These are phyloP conservation scores for Tulasnella calospora DNA, from an alignment of 768 basidiomycete genomes.

Conservation along the genomic window DNA sequence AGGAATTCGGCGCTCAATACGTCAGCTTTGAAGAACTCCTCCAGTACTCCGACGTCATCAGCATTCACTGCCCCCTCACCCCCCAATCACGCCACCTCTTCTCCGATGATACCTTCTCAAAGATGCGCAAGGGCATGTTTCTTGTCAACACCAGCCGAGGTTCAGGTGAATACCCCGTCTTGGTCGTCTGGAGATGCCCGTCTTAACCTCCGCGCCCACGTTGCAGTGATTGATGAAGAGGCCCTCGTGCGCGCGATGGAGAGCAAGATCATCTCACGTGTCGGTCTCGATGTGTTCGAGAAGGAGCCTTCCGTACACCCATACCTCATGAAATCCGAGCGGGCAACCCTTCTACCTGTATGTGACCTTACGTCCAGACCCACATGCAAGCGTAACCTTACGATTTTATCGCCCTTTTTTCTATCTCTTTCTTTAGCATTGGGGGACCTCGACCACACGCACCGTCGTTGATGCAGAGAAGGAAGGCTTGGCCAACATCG, in stretches of 20 bases:
- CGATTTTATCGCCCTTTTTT: neutral
- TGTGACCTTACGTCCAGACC: neutral
- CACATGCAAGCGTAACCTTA: neutral
- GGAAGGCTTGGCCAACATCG: constrained; percentile 33
- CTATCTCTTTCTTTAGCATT: constrained; percentile 14
- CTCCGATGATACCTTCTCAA: constrained; percentile 30
- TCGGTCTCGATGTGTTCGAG: constrained; percentile 40
- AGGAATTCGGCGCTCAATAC: constrained; percentile 32
- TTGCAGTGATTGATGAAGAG: constrained; percentile 34
- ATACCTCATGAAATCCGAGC: constrained; percentile 31
- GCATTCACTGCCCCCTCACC: constrained; percentile 34
- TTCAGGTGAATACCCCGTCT: constrained; percentile 18
- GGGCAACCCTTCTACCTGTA: constrained; percentile 29
- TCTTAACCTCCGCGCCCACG: neutral
- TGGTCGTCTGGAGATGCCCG: neutral
- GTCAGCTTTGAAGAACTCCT: constrained; percentile 34
- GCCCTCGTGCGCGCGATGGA: constrained; percentile 38
- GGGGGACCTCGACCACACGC: constrained; percentile 30
- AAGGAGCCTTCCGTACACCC: constrained; percentile 37
- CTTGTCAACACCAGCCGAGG: constrained; percentile 37
- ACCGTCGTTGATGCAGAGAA: constrained; percentile 30
- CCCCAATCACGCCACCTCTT: constrained; percentile 31
- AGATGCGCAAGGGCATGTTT: constrained; percentile 35
- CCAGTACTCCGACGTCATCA: constrained; percentile 32
- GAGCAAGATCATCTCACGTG: constrained; percentile 35